A percentile compares a stretch with the other conserved stretches of the same genome.
Conservation (phyloP, 176 grass and related monocot genomes). For the Oryza coarctata region DNA sequence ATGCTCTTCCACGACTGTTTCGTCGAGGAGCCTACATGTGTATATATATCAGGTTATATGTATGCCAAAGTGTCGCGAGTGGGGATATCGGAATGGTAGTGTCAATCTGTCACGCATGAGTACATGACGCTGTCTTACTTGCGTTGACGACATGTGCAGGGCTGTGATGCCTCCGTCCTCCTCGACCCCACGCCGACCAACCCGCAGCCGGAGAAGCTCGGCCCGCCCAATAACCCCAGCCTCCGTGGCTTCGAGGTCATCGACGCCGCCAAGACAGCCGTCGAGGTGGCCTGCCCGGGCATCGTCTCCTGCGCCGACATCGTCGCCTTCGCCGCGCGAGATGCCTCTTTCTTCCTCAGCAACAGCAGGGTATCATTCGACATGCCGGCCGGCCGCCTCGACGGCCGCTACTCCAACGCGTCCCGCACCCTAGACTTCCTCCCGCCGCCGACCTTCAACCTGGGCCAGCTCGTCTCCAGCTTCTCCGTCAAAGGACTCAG, state of each 20-base stretch:
- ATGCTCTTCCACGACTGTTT: conserved; percentile 74
- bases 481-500: conserved; percentile 39
- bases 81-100: too few species aligned
- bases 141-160: neutral
- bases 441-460: neutral
- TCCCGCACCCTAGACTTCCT: conserved; percentile 23
- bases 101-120: too few species aligned
- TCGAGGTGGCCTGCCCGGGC: conserved; percentile 35
- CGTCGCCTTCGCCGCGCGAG: conserved; percentile 47
- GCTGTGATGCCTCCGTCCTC: conserved; percentile 24
- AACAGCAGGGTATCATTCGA: neutral
- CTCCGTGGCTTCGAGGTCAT: conserved; percentile 65
- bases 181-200: conserved; percentile 32
- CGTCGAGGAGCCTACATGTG: neutral
- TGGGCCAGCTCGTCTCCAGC: neutral
- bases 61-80: too few species aligned
- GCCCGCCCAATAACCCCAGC: conserved; percentile 46
- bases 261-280: conserved; percentile 48
- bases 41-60: too few species aligned
- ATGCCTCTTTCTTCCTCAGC: conserved; percentile 37
- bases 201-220: conserved; percentile 36
- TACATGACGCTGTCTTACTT: too few species aligned
- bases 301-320: conserved; percentile 57
- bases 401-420: conserved; percentile 16
- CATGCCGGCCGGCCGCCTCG: conserved; percentile 46